Percentiles rank a stretch among this genome's conserved stretches.
Conservation (phyloP, 805 yeast genomes). For the Saccharomycopsis babjevae region DNA sequence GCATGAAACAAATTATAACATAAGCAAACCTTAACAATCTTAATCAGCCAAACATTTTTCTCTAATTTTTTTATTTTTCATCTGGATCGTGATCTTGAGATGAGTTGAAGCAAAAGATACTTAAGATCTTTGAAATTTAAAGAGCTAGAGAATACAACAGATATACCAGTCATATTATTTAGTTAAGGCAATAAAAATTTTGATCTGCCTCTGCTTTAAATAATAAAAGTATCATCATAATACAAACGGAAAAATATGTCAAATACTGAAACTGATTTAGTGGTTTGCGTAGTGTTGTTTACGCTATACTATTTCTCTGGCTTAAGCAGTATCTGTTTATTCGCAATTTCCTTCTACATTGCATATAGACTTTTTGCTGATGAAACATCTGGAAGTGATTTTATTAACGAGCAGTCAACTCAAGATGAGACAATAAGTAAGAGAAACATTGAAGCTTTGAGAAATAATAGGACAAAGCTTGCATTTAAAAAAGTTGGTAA, state of each 20-base stretch:
- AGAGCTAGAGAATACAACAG: too few species aligned
- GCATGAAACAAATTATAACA: neutral
- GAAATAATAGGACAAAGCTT: slow-evolving; percentile 8
- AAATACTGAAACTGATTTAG: neutral
- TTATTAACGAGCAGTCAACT: too few species aligned
- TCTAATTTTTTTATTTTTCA: neutral
- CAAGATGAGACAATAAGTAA: neutral
- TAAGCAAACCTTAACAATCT: neutral
- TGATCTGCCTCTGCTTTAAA: neutral
- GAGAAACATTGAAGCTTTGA: slow-evolving; percentile 20
- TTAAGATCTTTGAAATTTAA: too few species aligned
- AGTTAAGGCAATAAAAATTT: neutral
- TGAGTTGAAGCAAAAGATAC: neutral
- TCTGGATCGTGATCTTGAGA: neutral
- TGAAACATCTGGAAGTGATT: neutral
- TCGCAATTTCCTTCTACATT: neutral
- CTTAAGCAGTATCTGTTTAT: neutral
- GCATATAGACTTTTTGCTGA: neutral
- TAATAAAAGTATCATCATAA: neutral
- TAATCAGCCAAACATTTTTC: neutral
- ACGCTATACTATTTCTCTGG: neutral
- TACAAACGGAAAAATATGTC: neutral
- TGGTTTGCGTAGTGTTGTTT: neutral
- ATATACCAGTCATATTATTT: too few species aligned
- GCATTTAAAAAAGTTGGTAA: slow-evolving; percentile 8